These are phyloP conservation scores for Austroboletus festivus DNA, from an alignment of 768 basidiomycete genomes.

Conservation along the genomic window DNA sequence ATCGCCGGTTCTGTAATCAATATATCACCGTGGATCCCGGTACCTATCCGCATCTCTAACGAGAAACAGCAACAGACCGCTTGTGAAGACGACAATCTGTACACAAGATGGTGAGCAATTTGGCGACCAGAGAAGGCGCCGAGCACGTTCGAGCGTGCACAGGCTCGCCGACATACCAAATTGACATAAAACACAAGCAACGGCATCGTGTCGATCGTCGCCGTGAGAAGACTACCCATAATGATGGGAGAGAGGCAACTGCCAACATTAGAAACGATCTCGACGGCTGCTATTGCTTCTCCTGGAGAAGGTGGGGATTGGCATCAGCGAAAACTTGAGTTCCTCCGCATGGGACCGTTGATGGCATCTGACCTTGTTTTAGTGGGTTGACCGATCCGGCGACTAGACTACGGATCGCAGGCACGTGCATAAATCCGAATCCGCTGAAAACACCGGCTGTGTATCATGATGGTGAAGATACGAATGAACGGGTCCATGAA, in stretches of 20 bases:
- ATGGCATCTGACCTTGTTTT: constrained; percentile 21
- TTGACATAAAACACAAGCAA: background rate
- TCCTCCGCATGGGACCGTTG: too few species aligned
- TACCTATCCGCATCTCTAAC: background rate
- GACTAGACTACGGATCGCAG: constrained; percentile 24
- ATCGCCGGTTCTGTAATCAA: too few species aligned
- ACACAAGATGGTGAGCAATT: too few species aligned
- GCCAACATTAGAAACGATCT: background rate
- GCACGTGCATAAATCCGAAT: constrained; percentile 11
- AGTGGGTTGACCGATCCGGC: constrained; percentile 27
- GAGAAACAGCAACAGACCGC: background rate
- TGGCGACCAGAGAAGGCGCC: too few species aligned
- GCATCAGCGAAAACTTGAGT: too few species aligned
- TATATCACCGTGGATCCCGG: background rate
- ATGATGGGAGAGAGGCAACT: background rate
- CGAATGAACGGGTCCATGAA: too few species aligned
- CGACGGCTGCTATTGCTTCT: background rate
- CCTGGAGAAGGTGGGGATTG: too few species aligned
- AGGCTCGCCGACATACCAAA: too few species aligned
- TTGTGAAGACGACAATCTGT: background rate
- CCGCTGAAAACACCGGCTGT: constrained; percentile 21
- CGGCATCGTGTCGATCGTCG: background rate
- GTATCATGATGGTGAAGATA: background rate
- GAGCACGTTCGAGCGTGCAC: too few species aligned
- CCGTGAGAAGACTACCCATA: background rate